phyloP scores from a whole-genome alignment of 2,329 filamentous ascomycete species.

The Knoxdaviesia proteae region DNA sequence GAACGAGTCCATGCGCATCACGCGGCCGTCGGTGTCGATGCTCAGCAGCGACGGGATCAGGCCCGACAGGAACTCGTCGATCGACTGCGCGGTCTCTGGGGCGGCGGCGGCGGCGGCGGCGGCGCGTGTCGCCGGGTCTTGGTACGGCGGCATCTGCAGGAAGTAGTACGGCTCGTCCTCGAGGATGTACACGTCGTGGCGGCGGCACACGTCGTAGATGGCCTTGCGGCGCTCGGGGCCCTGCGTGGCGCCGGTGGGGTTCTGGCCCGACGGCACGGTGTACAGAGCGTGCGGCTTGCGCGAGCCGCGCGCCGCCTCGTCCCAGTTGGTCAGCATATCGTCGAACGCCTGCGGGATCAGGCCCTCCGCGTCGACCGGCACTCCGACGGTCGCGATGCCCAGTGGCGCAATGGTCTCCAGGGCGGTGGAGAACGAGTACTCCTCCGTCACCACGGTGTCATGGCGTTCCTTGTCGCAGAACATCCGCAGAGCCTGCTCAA shows the following conservation, averaged over 20 bases:
- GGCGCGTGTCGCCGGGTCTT: slow-evolving; percentile 48
- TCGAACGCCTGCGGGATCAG: slow-evolving; percentile 31
- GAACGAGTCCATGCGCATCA: slow-evolving; percentile 81
- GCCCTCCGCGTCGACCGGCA: slow-evolving; percentile 30
- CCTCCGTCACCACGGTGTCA: slow-evolving; percentile 68
- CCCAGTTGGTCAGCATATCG: slow-evolving; percentile 27
- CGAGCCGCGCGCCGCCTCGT: slow-evolving; percentile 19
- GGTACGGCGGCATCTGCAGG: slow-evolving; percentile 67
- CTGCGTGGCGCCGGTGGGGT: slow-evolving; percentile 77
- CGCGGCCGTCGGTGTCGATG: slow-evolving; percentile 70
- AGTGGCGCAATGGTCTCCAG: slow-evolving; percentile 35
- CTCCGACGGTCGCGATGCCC: slow-evolving; percentile 28
- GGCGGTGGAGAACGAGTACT: slow-evolving; percentile 71
- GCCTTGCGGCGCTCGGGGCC: slow-evolving; percentile 42
- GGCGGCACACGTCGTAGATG: slow-evolving; percentile 59
- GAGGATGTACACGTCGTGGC: slow-evolving; percentile 70
- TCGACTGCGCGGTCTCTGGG: slow-evolving; percentile 18
- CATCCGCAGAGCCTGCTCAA: slow-evolving; percentile 71
- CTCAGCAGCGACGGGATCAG: slow-evolving; percentile 40
- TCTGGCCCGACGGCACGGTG: slow-evolving; percentile 58
- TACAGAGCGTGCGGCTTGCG: slow-evolving; percentile 35
- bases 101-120: slow-evolving; percentile 26
- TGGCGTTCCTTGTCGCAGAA: slow-evolving; percentile 48
- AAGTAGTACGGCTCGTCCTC: slow-evolving; percentile 95
- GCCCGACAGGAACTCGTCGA: slow-evolving; percentile 52